Evolutionary conservation across 2,329 filamentous ascomycete species (phyloP).

Genomic region (Dendrostoma leiphaemia): DNA sequence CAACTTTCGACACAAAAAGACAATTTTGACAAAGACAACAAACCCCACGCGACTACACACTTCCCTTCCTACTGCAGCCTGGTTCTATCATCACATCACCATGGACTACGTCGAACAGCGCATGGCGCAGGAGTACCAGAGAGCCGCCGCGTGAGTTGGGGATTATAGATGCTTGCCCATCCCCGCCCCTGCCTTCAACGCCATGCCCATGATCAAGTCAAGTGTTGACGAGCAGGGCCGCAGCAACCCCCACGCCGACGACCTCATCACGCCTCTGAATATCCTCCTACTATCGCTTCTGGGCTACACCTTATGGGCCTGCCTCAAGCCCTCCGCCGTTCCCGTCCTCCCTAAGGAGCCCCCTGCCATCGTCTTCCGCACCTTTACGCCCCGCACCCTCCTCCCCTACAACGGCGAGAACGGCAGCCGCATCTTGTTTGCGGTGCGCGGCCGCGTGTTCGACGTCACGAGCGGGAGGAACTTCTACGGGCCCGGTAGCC

Average conservation of each 20-base stretch:
- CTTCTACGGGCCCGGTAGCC: constrained; percentile 94
- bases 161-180: neutral
- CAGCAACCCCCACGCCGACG: constrained; percentile 30
- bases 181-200: neutral
- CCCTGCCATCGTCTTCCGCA: constrained; percentile 61
- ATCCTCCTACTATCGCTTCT: constrained; percentile 55
- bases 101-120: constrained; percentile 61
- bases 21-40: too few species aligned
- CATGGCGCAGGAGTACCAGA: constrained; percentile 52
- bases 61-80: neutral
- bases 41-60: neutral
- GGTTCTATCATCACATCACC: neutral
- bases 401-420: constrained; percentile 79
- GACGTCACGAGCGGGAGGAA: constrained; percentile 84
- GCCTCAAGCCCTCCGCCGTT: constrained; percentile 49
- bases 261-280: constrained; percentile 62
- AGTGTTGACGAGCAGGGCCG: constrained; percentile 3
- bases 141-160: constrained; percentile 25
- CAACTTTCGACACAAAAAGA: too few species aligned
- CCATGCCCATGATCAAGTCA: too few species aligned
- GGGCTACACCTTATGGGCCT: constrained; percentile 56
- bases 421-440: constrained; percentile 76
- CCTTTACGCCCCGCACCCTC: constrained; percentile 77
- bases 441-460: constrained; percentile 88
- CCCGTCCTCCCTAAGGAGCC: constrained; percentile 49